Percentiles rank a stretch among this genome's conserved stretches.
Conservation (phyloP, 1,284 basidiomycete species). For the Wolfiporia cocos region DNA sequence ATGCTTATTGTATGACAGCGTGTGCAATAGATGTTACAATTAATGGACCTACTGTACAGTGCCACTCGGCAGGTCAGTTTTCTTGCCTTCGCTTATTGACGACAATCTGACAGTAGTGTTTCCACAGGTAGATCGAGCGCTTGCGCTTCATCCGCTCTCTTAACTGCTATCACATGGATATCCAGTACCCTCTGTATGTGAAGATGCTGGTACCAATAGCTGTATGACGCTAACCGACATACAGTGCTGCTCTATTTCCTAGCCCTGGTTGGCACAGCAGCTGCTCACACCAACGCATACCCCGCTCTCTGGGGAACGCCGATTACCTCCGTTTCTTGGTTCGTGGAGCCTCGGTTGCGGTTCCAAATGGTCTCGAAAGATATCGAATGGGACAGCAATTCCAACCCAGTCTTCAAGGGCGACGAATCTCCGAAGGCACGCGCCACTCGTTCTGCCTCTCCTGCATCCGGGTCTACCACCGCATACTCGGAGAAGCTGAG, state of each 20-base stretch:
- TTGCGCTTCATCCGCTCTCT: conserved; percentile 46
- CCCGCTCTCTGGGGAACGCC: conserved; percentile 45
- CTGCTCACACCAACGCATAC: conserved; percentile 35
- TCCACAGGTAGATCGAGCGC: conserved; percentile 34
- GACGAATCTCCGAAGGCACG: no score
- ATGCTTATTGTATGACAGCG: conserved; percentile 23
- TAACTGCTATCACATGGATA: conserved; percentile 51
- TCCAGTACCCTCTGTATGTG: conserved; percentile 45
- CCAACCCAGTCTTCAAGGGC: conserved; percentile 10
- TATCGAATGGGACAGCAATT: conserved; percentile 5
- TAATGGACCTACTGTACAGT: conserved; percentile 31
- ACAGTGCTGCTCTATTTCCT: conserved; percentile 53
- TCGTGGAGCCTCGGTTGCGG: conserved; percentile 18
- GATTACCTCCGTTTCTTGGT: conserved; percentile 54
- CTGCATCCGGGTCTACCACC: no score
- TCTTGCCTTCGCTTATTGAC: not conserved
- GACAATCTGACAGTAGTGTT: not conserved
- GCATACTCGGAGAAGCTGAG: not conserved
- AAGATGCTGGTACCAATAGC: no score
- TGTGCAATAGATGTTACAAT: conserved; percentile 41
- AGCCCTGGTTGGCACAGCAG: conserved; percentile 37
- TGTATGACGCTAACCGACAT: no score
- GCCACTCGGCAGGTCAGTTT: conserved; percentile 31
- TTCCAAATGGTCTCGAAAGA: conserved; percentile 2
- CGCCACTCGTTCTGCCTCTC: no score